Percentiles rank a stretch among this genome's conserved stretches.
Conservation (phyloP, 768 basidiomycete genomes). For the Cystobasidium tubakii region DNA sequence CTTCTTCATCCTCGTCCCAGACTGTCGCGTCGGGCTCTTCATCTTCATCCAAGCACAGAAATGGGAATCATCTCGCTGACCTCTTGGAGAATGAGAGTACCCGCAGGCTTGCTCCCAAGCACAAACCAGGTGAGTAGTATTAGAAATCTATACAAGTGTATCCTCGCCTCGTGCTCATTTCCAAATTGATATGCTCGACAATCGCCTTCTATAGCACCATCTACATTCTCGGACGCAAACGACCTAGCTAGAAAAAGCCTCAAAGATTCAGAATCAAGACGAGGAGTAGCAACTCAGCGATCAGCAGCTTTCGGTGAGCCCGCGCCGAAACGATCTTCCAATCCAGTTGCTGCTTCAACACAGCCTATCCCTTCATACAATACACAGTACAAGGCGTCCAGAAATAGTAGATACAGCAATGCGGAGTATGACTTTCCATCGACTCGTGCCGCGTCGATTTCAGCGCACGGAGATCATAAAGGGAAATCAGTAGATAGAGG, state of each 20-base stretch:
- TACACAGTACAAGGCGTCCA: neutral
- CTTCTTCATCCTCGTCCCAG: neutral
- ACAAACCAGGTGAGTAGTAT: neutral
- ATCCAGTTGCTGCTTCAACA: neutral
- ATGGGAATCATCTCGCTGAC: neutral
- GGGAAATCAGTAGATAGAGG: neutral
- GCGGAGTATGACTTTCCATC: neutral
- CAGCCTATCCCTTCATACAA: neutral
- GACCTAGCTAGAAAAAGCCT: neutral
- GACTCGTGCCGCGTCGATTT: neutral
- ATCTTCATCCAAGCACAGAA: neutral
- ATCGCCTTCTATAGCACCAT: neutral
- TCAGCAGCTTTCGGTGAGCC: neutral
- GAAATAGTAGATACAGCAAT: neutral
- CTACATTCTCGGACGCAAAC: neutral
- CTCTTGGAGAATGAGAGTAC: neutral
- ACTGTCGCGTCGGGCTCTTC: neutral
- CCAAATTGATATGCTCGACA: no score
- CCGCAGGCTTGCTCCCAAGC: neutral
- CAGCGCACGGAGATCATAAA: neutral
- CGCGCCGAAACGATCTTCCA: neutral
- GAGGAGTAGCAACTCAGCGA: neutral
- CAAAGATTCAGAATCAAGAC: neutral
- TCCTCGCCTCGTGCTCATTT: no score
- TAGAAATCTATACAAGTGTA: no score